Conservation (phyloP, 1,284 basidiomycete genomes). For the Puccinia horiana region DNA sequence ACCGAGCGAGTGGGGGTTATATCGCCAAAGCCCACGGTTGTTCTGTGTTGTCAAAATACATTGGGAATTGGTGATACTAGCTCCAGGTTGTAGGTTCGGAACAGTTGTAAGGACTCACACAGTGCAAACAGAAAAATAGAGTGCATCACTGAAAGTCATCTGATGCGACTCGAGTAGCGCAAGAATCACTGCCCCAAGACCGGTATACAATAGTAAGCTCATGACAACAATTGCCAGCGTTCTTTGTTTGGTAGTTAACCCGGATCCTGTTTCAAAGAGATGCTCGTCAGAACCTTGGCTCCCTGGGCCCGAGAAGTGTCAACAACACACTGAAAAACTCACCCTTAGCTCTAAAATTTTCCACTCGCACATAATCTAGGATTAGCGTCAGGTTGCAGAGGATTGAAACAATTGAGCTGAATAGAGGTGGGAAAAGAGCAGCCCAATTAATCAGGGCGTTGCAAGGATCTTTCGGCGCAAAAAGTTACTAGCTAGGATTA, state of each 20-base stretch:
- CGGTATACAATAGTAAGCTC: conserved; percentile 31
- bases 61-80: not conserved
- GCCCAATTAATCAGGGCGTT: not conserved
- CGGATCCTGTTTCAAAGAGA: conserved; percentile 24
- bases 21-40: conserved; percentile 49
- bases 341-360: conserved; percentile 44
- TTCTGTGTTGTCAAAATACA: not conserved
- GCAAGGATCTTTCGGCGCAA: not conserved
- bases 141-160: conserved; percentile 34
- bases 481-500: not conserved
- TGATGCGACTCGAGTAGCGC: conserved; percentile 11
- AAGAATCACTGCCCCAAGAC: conserved; percentile 34
- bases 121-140: conserved; percentile 48
- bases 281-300: not conserved
- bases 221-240: conserved; percentile 36
- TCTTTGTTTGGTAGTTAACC: conserved; percentile 48
- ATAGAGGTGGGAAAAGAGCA: not conserved
- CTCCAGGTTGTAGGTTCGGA: not conserved
- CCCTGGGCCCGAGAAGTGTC: not conserved
- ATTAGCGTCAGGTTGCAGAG: conserved; percentile 28
- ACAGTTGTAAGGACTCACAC: conserved; percentile 12
- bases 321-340: not conserved
- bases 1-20: conserved; percentile 34
- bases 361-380: conserved; percentile 34
- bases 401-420: conserved; percentile 19